A percentile compares a stretch with the other conserved stretches of the same genome.
These are phyloP conservation scores for Yamadazyma buinensis DNA, from an alignment of 1,139 yeast species.

Conservation along the genomic window DNA sequence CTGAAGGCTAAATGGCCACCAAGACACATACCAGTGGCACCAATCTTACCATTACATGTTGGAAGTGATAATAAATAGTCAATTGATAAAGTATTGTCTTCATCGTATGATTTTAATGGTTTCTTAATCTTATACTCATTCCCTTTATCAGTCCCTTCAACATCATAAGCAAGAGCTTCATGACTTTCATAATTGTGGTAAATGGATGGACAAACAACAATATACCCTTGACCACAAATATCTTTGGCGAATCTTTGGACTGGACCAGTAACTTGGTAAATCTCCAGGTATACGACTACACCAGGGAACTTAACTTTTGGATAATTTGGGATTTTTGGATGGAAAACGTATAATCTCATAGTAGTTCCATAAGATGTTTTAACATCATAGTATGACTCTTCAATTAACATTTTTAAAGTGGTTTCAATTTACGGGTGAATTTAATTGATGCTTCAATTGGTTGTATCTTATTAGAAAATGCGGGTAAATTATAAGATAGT, in stretches of 20 bases:
- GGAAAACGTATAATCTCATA: conserved; percentile 62
- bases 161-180: conserved; percentile 68
- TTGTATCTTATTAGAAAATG: no score
- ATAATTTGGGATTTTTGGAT: conserved; percentile 67
- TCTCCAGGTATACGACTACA: conserved; percentile 74
- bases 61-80: conserved; percentile 56
- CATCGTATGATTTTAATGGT: conserved; percentile 71
- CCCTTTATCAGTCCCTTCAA: conserved; percentile 72
- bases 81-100: conserved; percentile 62
- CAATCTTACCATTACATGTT: conserved; percentile 71
- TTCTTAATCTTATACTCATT: conserved; percentile 64
- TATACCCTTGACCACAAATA: conserved; percentile 77
- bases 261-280: conserved; percentile 79
- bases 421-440: no score
- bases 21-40: conserved; percentile 84
- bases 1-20: conserved; percentile 84
- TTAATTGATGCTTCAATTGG: no score
- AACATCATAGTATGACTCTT: conserved; percentile 64
- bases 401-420: conserved; percentile 63
- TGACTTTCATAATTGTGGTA: conserved; percentile 70
- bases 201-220: conserved; percentile 74
- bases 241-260: conserved; percentile 73
- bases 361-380: conserved; percentile 63
- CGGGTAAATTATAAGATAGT: no score
- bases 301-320: conserved; percentile 79